Evolutionary conservation across 768 basidiomycete species (phyloP).

Genomic region (Ramaria sp.): DNA sequence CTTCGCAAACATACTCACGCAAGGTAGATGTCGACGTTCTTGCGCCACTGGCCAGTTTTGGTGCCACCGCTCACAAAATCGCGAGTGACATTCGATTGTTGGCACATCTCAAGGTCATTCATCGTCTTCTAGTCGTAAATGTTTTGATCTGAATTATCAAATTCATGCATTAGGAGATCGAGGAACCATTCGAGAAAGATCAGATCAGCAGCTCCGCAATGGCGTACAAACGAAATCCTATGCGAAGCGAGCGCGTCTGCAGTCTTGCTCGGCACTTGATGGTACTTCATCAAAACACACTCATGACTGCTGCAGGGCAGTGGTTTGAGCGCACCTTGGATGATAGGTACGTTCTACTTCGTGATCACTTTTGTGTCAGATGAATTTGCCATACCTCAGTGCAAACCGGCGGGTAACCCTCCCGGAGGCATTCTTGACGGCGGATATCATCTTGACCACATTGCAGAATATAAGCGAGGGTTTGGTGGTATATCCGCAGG

Average conservation of each 20-base stretch:
- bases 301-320: slow-evolving; percentile 90
- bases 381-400: slow-evolving; percentile 28
- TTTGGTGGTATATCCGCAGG: slow-evolving; percentile 97
- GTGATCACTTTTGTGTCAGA: background rate
- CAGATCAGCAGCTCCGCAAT: slow-evolving; percentile 97
- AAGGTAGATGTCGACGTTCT: slow-evolving; percentile 95
- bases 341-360: slow-evolving; percentile 53
- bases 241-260: slow-evolving; percentile 97
- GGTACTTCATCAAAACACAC: slow-evolving; percentile 90
- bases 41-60: slow-evolving; percentile 79
- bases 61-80: slow-evolving; percentile 96
- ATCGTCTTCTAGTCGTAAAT: too few relatives aligned
- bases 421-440: slow-evolving; percentile 94
- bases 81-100: slow-evolving; percentile 90
- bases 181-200: slow-evolving; percentile 97
- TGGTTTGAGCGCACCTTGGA: slow-evolving; percentile 99
- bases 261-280: slow-evolving; percentile 93
- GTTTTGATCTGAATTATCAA: background rate
- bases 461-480: slow-evolving; percentile 96
- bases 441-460: slow-evolving; percentile 92
- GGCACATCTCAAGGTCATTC: slow-evolving; percentile 76
- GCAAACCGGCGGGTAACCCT: slow-evolving; percentile 95
- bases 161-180: slow-evolving; percentile 60
- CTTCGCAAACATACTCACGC: slow-evolving; percentile 96
- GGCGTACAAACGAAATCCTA: slow-evolving; percentile 99